phyloP scores from a whole-genome alignment of 202 grass and related monocot species.

The Carex sylvatica region DNA sequence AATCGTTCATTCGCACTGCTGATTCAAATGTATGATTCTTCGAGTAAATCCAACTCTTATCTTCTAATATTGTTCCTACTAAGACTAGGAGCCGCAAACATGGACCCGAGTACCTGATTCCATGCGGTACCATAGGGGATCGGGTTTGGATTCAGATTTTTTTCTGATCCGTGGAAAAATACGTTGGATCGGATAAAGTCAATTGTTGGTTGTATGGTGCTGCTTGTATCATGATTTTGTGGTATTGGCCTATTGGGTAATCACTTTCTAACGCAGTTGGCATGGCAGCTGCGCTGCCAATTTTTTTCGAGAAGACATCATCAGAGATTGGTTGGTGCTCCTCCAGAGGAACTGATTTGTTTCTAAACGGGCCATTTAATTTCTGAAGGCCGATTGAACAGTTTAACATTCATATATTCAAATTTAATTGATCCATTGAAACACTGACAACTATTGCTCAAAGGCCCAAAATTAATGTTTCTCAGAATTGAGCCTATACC shows the following conservation, averaged over 20 bases:
- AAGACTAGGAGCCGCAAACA: too few species aligned
- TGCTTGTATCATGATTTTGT: not conserved
- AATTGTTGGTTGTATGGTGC: not conserved
- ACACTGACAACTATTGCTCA: not conserved
- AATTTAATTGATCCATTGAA: not conserved
- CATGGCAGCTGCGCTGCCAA: not conserved
- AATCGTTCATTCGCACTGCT: not conserved
- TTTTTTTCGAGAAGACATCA: not conserved
- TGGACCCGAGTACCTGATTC: not conserved
- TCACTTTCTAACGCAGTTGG: not conserved
- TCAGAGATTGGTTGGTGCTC: not conserved
- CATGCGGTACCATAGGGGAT: not conserved
- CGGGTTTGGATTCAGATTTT: too few species aligned
- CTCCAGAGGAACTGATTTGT: not conserved
- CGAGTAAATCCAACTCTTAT: not conserved
- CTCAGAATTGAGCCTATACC: not conserved
- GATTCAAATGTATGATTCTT: not conserved
- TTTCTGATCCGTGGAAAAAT: not conserved
- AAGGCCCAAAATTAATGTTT: not conserved
- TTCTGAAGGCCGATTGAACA: not conserved
- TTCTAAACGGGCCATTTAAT: not conserved
- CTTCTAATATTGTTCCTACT: not conserved
- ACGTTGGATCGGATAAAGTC: not conserved
- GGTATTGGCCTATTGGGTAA: not conserved
- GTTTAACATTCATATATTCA: not conserved